phyloP scores from a whole-genome alignment of 768 basidiomycete species.

The Pleurotus tuoliensis region DNA sequence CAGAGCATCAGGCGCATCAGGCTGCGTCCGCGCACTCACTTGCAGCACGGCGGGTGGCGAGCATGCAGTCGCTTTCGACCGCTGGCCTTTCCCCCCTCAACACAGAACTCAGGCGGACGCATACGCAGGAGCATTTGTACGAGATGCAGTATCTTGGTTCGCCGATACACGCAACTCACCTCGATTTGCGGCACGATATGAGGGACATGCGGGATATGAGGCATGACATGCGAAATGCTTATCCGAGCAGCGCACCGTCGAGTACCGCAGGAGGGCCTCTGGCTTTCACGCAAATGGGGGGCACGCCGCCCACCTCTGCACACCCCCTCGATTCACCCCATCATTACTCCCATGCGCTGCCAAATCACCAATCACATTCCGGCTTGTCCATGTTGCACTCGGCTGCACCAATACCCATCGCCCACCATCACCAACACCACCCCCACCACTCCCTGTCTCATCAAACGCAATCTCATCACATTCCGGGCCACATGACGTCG shows the following conservation, averaged over 20 bases:
- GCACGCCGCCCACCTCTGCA: neutral
- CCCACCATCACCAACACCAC: constrained; percentile 1
- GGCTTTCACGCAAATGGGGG: neutral
- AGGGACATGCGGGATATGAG: too few relatives aligned
- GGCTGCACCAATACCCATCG: neutral
- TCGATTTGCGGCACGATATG: too few relatives aligned
- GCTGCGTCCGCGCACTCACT: constrained; percentile 8
- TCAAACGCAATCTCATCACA: neutral
- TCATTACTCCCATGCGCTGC: neutral
- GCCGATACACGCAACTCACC: neutral
- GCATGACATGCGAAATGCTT: neutral
- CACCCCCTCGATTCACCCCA: constrained; percentile 2
- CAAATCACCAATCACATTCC: neutral
- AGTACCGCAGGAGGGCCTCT: constrained; percentile 1
- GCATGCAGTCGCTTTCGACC: constrained; percentile 6
- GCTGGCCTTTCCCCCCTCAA: constrained; percentile 7
- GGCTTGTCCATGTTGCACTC: neutral
- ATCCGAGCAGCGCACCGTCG: constrained; percentile 1
- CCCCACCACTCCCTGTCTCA: neutral
- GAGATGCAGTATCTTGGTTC: neutral
- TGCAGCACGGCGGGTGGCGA: neutral
- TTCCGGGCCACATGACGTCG: neutral
- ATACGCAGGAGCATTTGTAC: constrained; percentile 4
- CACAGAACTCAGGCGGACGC: neutral
- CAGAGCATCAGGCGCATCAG: constrained; percentile 11